Percentiles rank a stretch among this genome's conserved stretches.
Evolutionary conservation across 2,329 filamentous ascomycete genomes (phyloP).

Genomic region (Diaporthe citriasiana): DNA sequence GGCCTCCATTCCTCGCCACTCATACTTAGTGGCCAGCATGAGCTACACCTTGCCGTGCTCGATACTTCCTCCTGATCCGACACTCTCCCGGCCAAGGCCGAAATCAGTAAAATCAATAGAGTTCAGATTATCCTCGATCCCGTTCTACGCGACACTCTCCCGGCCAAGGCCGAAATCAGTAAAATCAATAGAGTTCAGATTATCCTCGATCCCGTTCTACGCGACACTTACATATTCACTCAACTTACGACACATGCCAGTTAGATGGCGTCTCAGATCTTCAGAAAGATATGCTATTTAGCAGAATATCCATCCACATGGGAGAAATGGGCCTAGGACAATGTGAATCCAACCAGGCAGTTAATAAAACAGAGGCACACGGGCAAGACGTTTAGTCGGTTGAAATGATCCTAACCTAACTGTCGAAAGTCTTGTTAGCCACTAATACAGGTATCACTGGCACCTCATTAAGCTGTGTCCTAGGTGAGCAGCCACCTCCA

Average conservation of each 20-base stretch:
- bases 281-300: constrained; percentile 1
- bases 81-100: not conserved
- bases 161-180: constrained; percentile 46
- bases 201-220: constrained; percentile 49
- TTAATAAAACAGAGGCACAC: constrained; percentile 41
- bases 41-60: not conserved
- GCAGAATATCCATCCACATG: not conserved
- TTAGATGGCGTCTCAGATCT: constrained; percentile 44
- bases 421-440: constrained; percentile 33
- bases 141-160: not conserved
- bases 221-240: constrained; percentile 52
- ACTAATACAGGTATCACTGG: too few relatives aligned
- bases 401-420: constrained; percentile 39
- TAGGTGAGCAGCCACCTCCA: too few relatives aligned
- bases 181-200: constrained; percentile 53
- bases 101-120: constrained; percentile 52
- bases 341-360: constrained; percentile 9
- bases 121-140: constrained; percentile 51
- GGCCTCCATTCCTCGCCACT: not conserved
- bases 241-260: constrained; percentile 51
- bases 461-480: too few relatives aligned
- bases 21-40: constrained; percentile 12
- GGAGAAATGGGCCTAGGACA: not conserved
- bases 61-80: constrained; percentile 23
- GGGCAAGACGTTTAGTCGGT: constrained; percentile 41